Evolutionary conservation across 2,329 filamentous ascomycete species (phyloP), one percentile per base, ranked within the genome.

Genomic region (Verticillium klebahnii): DNA sequence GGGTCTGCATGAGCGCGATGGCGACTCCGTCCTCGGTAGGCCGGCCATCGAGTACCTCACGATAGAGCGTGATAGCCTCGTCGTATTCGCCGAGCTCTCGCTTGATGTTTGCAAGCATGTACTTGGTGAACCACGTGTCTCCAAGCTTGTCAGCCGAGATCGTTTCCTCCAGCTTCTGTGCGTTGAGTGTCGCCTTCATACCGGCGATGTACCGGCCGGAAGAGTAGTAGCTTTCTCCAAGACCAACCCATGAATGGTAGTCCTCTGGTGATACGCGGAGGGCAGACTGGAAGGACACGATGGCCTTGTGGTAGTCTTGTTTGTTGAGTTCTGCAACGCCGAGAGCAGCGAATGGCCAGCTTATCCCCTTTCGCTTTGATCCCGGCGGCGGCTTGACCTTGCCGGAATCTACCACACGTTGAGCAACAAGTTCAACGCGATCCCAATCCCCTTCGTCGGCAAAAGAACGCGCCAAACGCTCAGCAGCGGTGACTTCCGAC

Each of bases 151-250:
- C 62, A 5, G 54, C 37, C 6, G 23, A 79, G 72, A 37, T 85
- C 80, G 56, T 84, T 74, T 70, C 81, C 65, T 94, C 91, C 5
- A 97, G 81, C 60, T 84, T 85, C 71, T 94, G 89, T 0, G 94
- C 95, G 70, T 96, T 90, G 37, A 91, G 81, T 67, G 98, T 95
- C 0, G 95, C 93, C 71, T 95, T 94, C 3, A 90, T 92, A 0
- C 95, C 94, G n/a, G 95, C 94, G 63, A 97, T 90, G 70, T 96
- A 96, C 65, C 94, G 85, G 11, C 95, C 94, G 17, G 93, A 96
- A 68, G 91, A 95, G 72, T 97, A 90, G 71, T 99, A 99, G 71
- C 93, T 96, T 77, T 99, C 95, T n/a, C 94, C 95, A 1, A 99
- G 82, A 1, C 95, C 95, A 29, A 99, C 91, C 87, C 94, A 99